Percentiles rank a stretch among this genome's conserved stretches.
These are phyloP conservation scores for Diutina neorugosa DNA, from an alignment of 1,139 yeast genomes.

Conservation along the genomic window DNA sequence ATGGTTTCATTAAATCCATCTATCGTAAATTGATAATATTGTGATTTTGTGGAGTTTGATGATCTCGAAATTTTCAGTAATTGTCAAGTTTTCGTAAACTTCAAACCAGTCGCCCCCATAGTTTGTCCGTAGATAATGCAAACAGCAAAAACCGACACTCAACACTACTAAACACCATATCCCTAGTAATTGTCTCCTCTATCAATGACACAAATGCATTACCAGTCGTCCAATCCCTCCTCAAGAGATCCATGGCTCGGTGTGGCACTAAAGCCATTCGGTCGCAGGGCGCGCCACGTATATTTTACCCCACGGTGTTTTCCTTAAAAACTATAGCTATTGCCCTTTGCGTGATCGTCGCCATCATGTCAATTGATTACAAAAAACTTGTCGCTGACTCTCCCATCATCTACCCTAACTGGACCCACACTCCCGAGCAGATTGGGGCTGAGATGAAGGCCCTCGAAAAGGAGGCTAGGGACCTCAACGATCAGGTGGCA, in stretches of 20 bases:
- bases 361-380: slow-evolving; percentile 1
- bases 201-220: neutral
- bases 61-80: no score
- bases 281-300: neutral
- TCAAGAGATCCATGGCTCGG: neutral
- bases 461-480: slow-evolving; percentile 31
- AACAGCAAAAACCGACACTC: no score
- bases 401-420: slow-evolving; percentile 23
- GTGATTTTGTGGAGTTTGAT: no score
- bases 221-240: no score
- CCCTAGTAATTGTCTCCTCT: no score
- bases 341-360: neutral
- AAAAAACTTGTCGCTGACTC: neutral
- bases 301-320: neutral
- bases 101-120: no score
- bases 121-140: neutral
- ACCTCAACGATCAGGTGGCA: slow-evolving; percentile 45
- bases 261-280: neutral
- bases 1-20: no score
- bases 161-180: no score
- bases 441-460: slow-evolving; percentile 31
- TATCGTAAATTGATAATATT: no score
- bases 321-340: neutral
- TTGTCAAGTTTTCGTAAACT: neutral
- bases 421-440: slow-evolving; percentile 49